Evolutionary conservation across 306 rosid genomes (phyloP).

Genomic region (Morella rubra): DNA sequence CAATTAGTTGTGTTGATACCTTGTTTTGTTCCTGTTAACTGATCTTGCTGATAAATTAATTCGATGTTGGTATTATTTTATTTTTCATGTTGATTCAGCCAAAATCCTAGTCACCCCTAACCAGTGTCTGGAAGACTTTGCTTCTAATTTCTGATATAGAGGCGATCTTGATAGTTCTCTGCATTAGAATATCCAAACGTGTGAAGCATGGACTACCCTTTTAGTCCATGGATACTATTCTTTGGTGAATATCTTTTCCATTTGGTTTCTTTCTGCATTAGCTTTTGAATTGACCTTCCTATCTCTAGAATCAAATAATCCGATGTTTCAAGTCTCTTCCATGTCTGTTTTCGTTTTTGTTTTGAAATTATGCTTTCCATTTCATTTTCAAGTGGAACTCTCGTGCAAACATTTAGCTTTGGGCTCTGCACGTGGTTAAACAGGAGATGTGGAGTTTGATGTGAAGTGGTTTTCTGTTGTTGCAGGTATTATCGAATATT

Average conservation of each 20-base stretch:
- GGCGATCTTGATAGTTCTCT: background rate
- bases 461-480: conserved; percentile 20
- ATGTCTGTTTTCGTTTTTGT: background rate
- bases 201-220: background rate
- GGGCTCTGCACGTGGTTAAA: background rate
- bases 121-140: background rate
- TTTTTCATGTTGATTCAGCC: background rate
- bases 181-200: background rate
- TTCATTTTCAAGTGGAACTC: background rate
- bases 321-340: background rate
- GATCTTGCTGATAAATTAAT: background rate
- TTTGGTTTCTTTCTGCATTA: background rate
- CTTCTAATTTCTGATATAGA: background rate
- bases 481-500: conserved; percentile 31
- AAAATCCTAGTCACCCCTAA: background rate
- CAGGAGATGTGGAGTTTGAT: background rate
- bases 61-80: background rate
- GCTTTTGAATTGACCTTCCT: background rate
- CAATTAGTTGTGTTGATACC: background rate
- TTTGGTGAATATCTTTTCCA: background rate
- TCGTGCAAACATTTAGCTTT: background rate
- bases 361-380: background rate
- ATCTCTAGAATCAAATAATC: background rate
- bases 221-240: background rate
- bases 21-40: background rate